Conservation (phyloP, 768 basidiomycete species). For the button mushroom (Agaricus bisporus) region DNA sequence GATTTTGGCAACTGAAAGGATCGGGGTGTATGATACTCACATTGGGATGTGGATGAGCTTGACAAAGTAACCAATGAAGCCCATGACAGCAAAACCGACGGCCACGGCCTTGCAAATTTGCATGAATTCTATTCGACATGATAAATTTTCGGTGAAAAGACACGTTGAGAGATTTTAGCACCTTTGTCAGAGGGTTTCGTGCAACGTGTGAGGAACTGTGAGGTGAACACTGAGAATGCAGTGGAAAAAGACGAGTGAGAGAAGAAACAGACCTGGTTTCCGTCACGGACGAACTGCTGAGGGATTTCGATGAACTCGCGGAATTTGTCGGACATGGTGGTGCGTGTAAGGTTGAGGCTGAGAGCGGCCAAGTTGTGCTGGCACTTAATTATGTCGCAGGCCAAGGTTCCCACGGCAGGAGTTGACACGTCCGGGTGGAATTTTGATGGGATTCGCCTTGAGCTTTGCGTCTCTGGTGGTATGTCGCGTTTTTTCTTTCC, state of each 20-base stretch:
- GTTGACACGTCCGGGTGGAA: slow-evolving; percentile 23
- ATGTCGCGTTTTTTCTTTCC: slow-evolving; percentile 12
- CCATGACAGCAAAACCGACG: slow-evolving; percentile 97
- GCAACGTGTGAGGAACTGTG: slow-evolving; percentile 92
- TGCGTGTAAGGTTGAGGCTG: slow-evolving; percentile 9
- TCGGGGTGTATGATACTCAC: slow-evolving; percentile 43
- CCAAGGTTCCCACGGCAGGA: slow-evolving; percentile 25
- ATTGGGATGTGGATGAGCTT: slow-evolving; percentile 98
- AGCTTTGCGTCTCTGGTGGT: slow-evolving; percentile 5
- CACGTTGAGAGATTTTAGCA: slow-evolving; percentile 20
- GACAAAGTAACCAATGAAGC: slow-evolving; percentile 98
- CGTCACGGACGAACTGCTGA: slow-evolving; percentile 88
- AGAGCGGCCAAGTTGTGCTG: slow-evolving; percentile 10
- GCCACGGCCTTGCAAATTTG: slow-evolving; percentile 97
- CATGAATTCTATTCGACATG: slow-evolving; percentile 67
- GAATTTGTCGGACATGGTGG: slow-evolving; percentile 82
- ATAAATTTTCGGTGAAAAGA: background rate
- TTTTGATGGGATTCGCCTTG: slow-evolving; percentile 16
- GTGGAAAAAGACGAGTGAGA: background rate
- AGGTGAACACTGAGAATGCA: slow-evolving; percentile 13
- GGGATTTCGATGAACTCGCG: slow-evolving; percentile 89
- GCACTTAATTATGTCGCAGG: slow-evolving; percentile 20
- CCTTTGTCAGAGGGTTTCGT: slow-evolving; percentile 97
- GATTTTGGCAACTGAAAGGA: background rate
- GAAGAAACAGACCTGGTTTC: slow-evolving; percentile 69